Evolutionary conservation across 192 early-diverging fungal species (phyloP), one percentile per base, ranked within the genome.

Genomic region (Lobosporangium transversale): DNA sequence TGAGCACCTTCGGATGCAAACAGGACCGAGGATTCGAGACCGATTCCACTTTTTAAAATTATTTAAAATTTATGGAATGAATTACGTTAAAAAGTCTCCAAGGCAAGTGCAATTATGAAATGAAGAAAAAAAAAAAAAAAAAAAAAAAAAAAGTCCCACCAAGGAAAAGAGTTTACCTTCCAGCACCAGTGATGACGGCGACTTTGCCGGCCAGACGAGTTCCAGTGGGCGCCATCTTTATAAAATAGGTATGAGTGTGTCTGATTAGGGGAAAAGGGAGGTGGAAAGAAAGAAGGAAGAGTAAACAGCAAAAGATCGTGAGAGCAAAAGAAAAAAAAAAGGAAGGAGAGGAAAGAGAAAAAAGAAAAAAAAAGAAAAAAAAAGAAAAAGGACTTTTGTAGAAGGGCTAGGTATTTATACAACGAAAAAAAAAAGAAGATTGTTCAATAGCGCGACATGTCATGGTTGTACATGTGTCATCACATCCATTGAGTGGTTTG

Each of bases 141-240:
- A 52, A 52, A 52, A 52, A 5, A 27, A 11, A 52, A 29, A 2
- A 27, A 29, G 50, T 7, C 7, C 14, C 4, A 18, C n/a, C 5
- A 36, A 15, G 8, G 3, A 58, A 18, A 30, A 9, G 26, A 30
- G 68, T 79, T 78, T 83, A 89, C 92, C 89, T 86, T 63, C 87
- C 91, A 54, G 90, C 91, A 55, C 93, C 93, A 52, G 93, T 95
- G 56, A 95, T 86, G 58, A 95, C 81, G 20, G 90, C 91, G 20
- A 95, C 93, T 80, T 94, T 95, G 33, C 80, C 84, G 42, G 66
- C 73, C 42, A 92, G 82, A 70, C 89, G 80, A 48, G 26, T 29
- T 62, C 73, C 73, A 29, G 63, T 58, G 26, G 73, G 53, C 61
- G 73, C 66, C 73, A 76, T 76, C 45, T 17, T 66, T 52, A 36